Evolutionary conservation across 257 asterid genomes (phyloP).

Genomic region (Lavandula angustifolia): DNA sequence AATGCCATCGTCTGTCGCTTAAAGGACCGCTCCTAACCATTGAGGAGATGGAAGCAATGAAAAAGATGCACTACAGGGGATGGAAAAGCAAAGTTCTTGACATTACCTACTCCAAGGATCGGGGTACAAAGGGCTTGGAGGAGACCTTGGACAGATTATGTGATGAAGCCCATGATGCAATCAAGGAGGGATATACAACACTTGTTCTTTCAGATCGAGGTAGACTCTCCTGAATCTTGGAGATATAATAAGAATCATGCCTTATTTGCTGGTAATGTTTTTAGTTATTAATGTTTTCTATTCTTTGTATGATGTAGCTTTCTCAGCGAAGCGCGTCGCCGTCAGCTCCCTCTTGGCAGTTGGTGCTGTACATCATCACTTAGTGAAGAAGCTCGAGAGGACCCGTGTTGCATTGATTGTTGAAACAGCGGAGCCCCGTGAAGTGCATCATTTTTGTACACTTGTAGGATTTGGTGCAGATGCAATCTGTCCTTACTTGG

Average conservation of each 20-base stretch:
- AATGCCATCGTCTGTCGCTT: constrained; percentile 89
- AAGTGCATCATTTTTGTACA: constrained; percentile 98
- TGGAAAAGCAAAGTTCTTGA: constrained; percentile 95
- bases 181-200: constrained; percentile 84
- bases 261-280: not conserved
- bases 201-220: constrained; percentile 97
- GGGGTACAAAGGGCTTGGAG: constrained; percentile 86
- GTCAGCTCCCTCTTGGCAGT: constrained; percentile 93
- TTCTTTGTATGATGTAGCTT: constrained; percentile 50
- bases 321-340: constrained; percentile 80
- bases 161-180: constrained; percentile 82
- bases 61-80: constrained; percentile 92
- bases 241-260: constrained; percentile 9
- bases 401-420: constrained; percentile 89
- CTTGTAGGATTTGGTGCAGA: constrained; percentile 99
- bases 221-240: constrained; percentile 28
- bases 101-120: constrained; percentile 68
- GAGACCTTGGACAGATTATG: constrained; percentile 91
- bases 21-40: constrained; percentile 86
- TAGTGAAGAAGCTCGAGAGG: constrained; percentile 88
- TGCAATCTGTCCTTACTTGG: constrained; percentile 95
- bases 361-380: constrained; percentile 99
- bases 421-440: constrained; percentile 99
- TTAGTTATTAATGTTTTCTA: constrained; percentile 7
- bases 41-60: constrained; percentile 89